A percentile compares a stretch with the other conserved stretches of the same genome.
These are phyloP conservation scores for Balakata baccata DNA, from an alignment of 345 rosid species.

Conservation along the genomic window DNA sequence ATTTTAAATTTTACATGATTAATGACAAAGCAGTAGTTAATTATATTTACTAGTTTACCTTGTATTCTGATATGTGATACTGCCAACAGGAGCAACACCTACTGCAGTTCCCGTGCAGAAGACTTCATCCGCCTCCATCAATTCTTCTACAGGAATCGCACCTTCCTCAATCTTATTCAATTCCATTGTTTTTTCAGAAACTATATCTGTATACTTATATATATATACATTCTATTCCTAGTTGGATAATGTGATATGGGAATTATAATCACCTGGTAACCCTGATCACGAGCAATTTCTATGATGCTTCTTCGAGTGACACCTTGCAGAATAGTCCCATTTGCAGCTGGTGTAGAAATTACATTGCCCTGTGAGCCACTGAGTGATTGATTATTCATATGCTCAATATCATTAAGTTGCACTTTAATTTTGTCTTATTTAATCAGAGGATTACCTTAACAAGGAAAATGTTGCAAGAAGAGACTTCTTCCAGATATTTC, in stretches of 20 bases:
- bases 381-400: not conserved
- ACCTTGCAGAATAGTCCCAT: conserved; percentile 75
- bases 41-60: conserved; percentile 25
- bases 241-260: too few relatives aligned
- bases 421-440: too few relatives aligned
- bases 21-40: not conserved
- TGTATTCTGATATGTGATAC: conserved; percentile 38
- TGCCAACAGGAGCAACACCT: conserved; percentile 48
- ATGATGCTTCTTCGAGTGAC: conserved; percentile 71
- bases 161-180: conserved; percentile 41
- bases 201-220: not conserved
- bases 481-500: conserved; percentile 74
- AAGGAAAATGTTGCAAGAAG: conserved; percentile 77
- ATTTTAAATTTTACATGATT: not conserved
- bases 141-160: conserved; percentile 37
- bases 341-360: conserved; percentile 68
- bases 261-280: conserved; percentile 43
- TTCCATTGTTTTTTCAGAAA: not conserved
- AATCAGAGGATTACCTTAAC: conserved; percentile 48
- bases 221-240: too few relatives aligned
- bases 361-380: conserved; percentile 51
- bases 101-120: conserved; percentile 61
- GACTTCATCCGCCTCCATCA: conserved; percentile 51
- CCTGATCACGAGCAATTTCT: conserved; percentile 64
- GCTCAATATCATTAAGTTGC: too few relatives aligned